phyloP scores from a whole-genome alignment of 169 alveolate species.

The Plasmodium coatneyi region DNA sequence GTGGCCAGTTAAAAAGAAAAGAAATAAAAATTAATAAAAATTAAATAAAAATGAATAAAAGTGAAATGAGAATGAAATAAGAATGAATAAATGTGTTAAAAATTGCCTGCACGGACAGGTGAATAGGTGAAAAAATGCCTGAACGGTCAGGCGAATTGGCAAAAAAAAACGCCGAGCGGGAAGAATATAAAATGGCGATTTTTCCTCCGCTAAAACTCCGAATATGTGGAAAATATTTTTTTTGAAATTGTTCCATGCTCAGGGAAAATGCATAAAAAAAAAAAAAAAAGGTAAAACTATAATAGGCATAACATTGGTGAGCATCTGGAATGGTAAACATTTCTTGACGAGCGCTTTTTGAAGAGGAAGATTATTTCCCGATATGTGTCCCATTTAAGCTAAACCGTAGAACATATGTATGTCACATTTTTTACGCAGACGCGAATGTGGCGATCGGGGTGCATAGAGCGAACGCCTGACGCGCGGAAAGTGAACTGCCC shows the following conservation, averaged over 20 bases:
- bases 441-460: background rate
- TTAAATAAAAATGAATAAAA: too few relatives aligned
- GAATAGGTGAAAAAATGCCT: background rate
- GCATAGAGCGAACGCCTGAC: background rate
- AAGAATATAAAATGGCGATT: constrained; percentile 6
- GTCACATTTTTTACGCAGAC: background rate
- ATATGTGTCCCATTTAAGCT: background rate
- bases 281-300: background rate
- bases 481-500: background rate
- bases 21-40: background rate
- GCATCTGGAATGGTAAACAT: background rate
- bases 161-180: background rate
- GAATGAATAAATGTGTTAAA: background rate
- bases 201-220: background rate
- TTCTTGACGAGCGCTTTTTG: background rate
- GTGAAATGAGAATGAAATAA: background rate
- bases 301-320: background rate
- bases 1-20: background rate
- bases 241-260: constrained; percentile 21
- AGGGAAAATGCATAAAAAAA: constrained; percentile 3
- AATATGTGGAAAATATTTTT: constrained; percentile 8
- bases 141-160: background rate
- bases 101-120: background rate
- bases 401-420: background rate
- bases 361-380: background rate